These are phyloP conservation scores for Annulohypoxylon stygium DNA, from an alignment of 495 filamentous ascomycete genomes.

Conservation along the genomic window DNA sequence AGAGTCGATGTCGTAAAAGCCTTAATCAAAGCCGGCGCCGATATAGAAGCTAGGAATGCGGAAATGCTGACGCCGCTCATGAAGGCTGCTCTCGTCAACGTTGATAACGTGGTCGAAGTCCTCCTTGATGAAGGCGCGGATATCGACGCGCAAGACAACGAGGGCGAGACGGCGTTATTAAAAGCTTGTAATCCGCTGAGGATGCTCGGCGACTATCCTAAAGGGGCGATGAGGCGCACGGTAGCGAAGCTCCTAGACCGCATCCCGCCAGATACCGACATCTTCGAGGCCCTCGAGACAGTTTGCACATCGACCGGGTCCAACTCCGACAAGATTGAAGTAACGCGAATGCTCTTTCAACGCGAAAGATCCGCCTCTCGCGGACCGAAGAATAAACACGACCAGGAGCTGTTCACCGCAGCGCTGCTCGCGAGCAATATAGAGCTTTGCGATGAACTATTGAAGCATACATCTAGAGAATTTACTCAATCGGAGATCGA, in stretches of 20 bases:
- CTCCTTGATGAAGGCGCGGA: constrained; percentile 43
- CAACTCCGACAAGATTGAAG: constrained; percentile 40
- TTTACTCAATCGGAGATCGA: constrained; percentile 7
- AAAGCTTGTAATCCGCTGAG: constrained; percentile 39
- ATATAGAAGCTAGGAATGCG: constrained; percentile 27
- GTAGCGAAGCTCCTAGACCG: constrained; percentile 29
- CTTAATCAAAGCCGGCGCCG: constrained; percentile 30
- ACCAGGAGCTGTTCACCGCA: constrained; percentile 33
- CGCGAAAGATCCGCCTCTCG: constrained; percentile 25
- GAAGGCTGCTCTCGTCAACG: constrained; percentile 15
- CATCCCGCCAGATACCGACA: constrained; percentile 13
- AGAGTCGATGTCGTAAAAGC: constrained; percentile 30
- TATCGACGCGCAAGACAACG: constrained; percentile 46
- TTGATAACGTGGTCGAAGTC: constrained; percentile 45
- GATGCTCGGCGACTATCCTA: constrained; percentile 18
- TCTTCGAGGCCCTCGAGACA: constrained; percentile 11
- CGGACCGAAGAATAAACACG: constrained; percentile 20
- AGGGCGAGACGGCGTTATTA: constrained; percentile 51
- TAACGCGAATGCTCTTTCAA: constrained; percentile 48
- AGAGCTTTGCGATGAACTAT: constrained; percentile 44
- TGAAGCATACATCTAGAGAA: constrained; percentile 40
- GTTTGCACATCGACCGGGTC: constrained; percentile 35
- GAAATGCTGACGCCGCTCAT: constrained; percentile 35
- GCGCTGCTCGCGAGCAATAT: constrained; percentile 33
- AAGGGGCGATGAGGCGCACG: constrained; percentile 27